Evolutionary conservation across 495 filamentous ascomycete species (phyloP).

Genomic region (Neurospora sp.): DNA sequence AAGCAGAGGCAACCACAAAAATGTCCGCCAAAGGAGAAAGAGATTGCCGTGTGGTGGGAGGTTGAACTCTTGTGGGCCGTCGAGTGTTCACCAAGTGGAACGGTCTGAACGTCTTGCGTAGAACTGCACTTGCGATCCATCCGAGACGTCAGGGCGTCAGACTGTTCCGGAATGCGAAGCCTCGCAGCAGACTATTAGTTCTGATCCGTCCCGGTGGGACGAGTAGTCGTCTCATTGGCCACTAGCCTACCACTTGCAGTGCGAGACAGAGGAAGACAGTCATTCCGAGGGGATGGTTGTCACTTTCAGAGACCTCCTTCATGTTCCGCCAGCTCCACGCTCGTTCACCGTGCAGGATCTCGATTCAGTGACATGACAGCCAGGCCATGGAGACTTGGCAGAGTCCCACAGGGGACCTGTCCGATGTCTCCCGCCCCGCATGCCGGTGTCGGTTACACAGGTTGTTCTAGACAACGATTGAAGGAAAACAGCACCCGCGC

Average conservation of each 20-base stretch:
- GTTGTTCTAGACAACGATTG: neutral
- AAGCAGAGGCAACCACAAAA: neutral
- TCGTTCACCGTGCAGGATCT: neutral
- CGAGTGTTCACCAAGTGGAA: neutral
- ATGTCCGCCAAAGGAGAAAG: neutral
- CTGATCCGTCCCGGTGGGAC: neutral
- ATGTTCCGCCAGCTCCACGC: neutral
- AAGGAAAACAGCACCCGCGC: neutral
- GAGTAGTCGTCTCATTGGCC: neutral
- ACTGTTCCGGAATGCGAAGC: neutral
- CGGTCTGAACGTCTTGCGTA: neutral
- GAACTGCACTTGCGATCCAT: neutral
- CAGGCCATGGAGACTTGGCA: neutral
- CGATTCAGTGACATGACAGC: neutral
- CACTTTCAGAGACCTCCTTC: neutral
- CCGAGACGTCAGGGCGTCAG: neutral
- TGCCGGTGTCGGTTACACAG: neutral
- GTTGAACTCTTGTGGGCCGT: neutral
- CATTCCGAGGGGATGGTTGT: neutral
- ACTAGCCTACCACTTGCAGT: neutral
- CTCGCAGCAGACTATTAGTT: neutral
- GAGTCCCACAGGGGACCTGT: neutral
- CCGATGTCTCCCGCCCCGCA: neutral
- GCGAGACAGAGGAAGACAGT: neutral
- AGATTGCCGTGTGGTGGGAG: neutral